Evolutionary conservation across 2,329 filamentous ascomycete genomes (phyloP), one percentile per base, ranked within the genome.

Genomic region (Colletotrichum filicis): DNA sequence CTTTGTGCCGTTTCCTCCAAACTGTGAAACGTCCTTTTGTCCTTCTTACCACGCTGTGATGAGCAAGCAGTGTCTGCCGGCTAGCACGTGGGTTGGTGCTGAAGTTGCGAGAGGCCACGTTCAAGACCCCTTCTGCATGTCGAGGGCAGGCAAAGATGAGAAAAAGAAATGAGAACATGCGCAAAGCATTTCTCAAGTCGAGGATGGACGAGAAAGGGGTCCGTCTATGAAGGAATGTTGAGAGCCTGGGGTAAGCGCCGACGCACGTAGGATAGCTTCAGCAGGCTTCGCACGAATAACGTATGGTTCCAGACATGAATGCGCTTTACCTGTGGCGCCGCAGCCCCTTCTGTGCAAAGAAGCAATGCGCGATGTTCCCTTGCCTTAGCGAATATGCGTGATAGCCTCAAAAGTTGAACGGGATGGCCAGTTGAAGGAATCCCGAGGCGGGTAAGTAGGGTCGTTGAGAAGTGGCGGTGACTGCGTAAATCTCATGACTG

Each of bases 1-100:
- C 71, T 71, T 73, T 73, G 60, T 66, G 71, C 71, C 70, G 71
- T 67, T 73, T 71, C 71, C 71, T 73, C 66, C 71, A 71, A 73
- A 52, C 71, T 42, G 66, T 73, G 66, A 71, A 56, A 66, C 58
- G 56, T 68, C 60, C 53, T 68, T 65, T 73, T 26, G 42, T 69
- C 22, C 22, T 59, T 42, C 46, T 46, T 56, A 32, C 52, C 58
- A 71, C 67, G 71, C 56, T 65, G 71, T 73, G 71, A 73, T 71
- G 71, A 70, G 71, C 71, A 65, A 56, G 67, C 61, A 57, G 66
- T 61, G 66, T 62, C 71, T 73, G 71, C 59, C 55, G 55, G 53
- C 55, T 24, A 70, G 56, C 66, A 61, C 66, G 56, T 61, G 67
- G 60, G 55, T 28, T 56, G 55, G 60, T 62, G 66, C 66, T 71